Conservation (phyloP, 352 stramenopile genomes). For the Pythium brachiatum region DNA sequence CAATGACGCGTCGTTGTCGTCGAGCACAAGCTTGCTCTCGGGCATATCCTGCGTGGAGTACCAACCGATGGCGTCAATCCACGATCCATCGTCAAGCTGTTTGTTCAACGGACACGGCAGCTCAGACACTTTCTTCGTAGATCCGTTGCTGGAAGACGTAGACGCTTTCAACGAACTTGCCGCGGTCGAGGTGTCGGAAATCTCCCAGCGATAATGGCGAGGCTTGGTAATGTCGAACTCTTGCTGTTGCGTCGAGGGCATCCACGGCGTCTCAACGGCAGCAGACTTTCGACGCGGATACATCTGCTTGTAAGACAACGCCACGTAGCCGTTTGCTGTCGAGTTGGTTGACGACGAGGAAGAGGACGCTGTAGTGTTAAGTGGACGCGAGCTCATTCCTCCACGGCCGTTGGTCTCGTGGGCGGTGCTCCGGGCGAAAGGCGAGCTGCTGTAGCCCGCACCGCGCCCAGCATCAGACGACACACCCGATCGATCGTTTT, state of each 20-base stretch:
- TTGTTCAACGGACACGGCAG: conserved; percentile 64
- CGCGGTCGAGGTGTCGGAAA: conserved; percentile 26
- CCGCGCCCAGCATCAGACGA: neutral
- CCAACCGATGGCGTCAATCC: conserved; percentile 78
- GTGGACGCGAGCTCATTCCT: neutral
- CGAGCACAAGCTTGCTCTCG: conserved; percentile 73
- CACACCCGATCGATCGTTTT: neutral
- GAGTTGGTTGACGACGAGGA: neutral
- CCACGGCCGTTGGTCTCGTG: conserved; percentile 3
- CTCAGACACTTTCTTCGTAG: neutral
- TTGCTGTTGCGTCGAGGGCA: conserved; percentile 26
- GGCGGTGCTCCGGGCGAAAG: conserved; percentile 10
- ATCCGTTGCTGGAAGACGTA: neutral
- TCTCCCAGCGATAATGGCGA: conserved; percentile 75
- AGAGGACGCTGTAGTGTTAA: neutral
- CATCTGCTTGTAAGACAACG: conserved; percentile 26
- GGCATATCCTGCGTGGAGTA: conserved; percentile 79
- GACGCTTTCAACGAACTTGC: neutral
- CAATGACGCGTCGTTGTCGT: conserved; percentile 79
- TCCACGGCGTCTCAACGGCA: conserved; percentile 24
- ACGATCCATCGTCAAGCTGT: conserved; percentile 65
- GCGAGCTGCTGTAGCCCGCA: neutral
- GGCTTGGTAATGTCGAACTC: conserved; percentile 79
- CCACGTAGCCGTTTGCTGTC: conserved; percentile 6
- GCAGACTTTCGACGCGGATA: conserved; percentile 26